phyloP scores from a whole-genome alignment of 2,329 filamentous ascomycete genomes.

The Bipolaris sorokiniana region DNA sequence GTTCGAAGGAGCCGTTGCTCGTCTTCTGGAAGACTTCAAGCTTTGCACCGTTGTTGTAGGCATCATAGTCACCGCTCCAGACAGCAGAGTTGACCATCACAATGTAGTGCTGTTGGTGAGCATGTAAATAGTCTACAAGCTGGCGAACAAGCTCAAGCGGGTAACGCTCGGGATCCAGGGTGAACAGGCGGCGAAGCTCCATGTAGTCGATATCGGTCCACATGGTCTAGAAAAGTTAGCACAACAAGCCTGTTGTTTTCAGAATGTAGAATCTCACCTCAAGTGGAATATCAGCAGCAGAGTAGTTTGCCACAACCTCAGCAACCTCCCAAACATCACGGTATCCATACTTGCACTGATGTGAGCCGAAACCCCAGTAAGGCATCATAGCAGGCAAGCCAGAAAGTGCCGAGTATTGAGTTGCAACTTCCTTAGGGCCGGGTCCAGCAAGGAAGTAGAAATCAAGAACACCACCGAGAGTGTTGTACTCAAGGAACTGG shows the following conservation, averaged over 20 bases:
- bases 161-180: slow-evolving; percentile 68
- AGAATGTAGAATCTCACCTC: slow-evolving; percentile 23
- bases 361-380: slow-evolving; percentile 61
- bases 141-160: slow-evolving; percentile 66
- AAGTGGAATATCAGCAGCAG: slow-evolving; percentile 64
- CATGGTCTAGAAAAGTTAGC: slow-evolving; percentile 61
- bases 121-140: slow-evolving; percentile 70
- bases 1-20: slow-evolving; percentile 62
- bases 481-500: slow-evolving; percentile 80
- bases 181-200: slow-evolving; percentile 65
- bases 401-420: slow-evolving; percentile 57
- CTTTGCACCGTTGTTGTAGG: slow-evolving; percentile 67
- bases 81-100: slow-evolving; percentile 80
- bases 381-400: slow-evolving; percentile 57
- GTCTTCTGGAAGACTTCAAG: slow-evolving; percentile 60
- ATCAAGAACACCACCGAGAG: slow-evolving; percentile 79
- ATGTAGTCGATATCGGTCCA: slow-evolving; percentile 79
- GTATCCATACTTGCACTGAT: slow-evolving; percentile 59
- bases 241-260: not conserved
- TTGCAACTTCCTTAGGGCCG: slow-evolving; percentile 53
- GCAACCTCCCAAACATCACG: slow-evolving; percentile 67
- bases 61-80: slow-evolving; percentile 53
- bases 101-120: slow-evolving; percentile 71
- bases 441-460: slow-evolving; percentile 61
- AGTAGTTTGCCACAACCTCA: slow-evolving; percentile 71